Percentiles rank a stretch among this genome's conserved stretches.
These are phyloP conservation scores for Picochlorum sp. DNA, from an alignment of 139 green algal species.

Conservation along the genomic window DNA sequence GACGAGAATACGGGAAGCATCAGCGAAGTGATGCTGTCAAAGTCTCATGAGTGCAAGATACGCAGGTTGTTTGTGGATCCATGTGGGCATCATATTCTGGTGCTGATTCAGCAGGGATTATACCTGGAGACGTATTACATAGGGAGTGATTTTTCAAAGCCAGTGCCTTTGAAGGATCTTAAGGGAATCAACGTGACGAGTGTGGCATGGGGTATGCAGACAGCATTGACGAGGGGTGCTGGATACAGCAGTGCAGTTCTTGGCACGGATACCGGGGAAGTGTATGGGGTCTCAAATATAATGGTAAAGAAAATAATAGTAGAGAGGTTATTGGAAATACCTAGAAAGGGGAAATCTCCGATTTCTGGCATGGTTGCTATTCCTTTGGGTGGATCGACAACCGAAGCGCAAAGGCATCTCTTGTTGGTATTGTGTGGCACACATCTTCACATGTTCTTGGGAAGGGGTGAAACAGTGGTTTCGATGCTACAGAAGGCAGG, in stretches of 20 bases:
- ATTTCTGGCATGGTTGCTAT: constrained; percentile 22
- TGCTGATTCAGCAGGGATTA: constrained; percentile 22
- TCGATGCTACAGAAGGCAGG: constrained; percentile 20
- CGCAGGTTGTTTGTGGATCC: constrained; percentile 47
- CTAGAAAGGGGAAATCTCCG: constrained; percentile 1
- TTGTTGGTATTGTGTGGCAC: constrained; percentile 50
- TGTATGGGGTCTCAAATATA: constrained; percentile 23
- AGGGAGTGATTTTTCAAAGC: constrained; percentile 39
- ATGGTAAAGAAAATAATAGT: constrained; percentile 41
- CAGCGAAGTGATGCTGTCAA: constrained; percentile 43
- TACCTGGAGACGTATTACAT: constrained; percentile 46
- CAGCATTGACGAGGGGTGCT: no score
- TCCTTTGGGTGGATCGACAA: no score
- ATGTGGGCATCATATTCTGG: constrained; percentile 42
- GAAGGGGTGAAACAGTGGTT: neutral
- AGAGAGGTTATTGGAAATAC: constrained; percentile 21
- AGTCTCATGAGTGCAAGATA: constrained; percentile 29
- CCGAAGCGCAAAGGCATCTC: constrained; percentile 7
- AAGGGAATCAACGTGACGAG: constrained; percentile 39
- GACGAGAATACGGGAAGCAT: constrained; percentile 38
- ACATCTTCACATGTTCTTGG: constrained; percentile 51
- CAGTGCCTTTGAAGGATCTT: constrained; percentile 40
- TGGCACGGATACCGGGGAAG: no score
- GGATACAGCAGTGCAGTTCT: no score
- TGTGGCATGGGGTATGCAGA: constrained; percentile 40